Base-by-base conservation (phyloP, 495 filamentous ascomycete genomes). In the Thozetella sp. region DNA sequence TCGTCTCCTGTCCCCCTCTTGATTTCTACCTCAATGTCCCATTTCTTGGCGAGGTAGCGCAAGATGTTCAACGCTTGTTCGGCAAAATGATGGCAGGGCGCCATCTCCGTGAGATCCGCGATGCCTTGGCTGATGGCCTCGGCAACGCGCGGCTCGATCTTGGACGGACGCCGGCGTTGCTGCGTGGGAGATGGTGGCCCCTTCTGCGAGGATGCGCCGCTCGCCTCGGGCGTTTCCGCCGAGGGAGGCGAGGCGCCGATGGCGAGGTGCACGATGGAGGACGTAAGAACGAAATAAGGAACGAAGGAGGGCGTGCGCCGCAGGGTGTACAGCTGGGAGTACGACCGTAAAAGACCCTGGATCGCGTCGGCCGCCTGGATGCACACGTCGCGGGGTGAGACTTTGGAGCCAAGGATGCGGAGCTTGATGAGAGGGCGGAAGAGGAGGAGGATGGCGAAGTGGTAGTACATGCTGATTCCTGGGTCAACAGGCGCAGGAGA, bases 361-460 rank as follows among this genome's bases (percentile, higher is more conserved):
- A 89, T 86, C 20, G 83, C 81, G 65, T 88, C 84, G 26, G 88
- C 86, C 15, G 83, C 82, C 62, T 84, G 79, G 11, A 75, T 71
- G 67, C 86, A 88, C 24, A 88, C 82, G 40, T 89, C 85, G 10
- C 83, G 80, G n/a, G 88, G 87, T 20, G 73, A 77, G n/a, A 88
- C 76, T 19, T 76, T 71, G 0, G 82, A 86, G 19, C 84, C 77
- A 53, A 80, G 72, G 34, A 90, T 76, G 19, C 83, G 78, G 9
- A 88, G 73, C 58, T 85, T 86, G 58, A 89, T 84, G 22, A 90
- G 79, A 0, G 88, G 88, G 2, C 86, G 82, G 61, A 90, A 89
- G 19, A 91, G 77, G 13, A 86, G 76, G 1, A 89, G 73, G 51
- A 89, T 80, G 24, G 84, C 80, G 52, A 82, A 85, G 59, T 89